These are phyloP conservation scores for Schizophyllum amplum DNA, from an alignment of 1,284 basidiomycete genomes.

Conservation along the genomic window DNA sequence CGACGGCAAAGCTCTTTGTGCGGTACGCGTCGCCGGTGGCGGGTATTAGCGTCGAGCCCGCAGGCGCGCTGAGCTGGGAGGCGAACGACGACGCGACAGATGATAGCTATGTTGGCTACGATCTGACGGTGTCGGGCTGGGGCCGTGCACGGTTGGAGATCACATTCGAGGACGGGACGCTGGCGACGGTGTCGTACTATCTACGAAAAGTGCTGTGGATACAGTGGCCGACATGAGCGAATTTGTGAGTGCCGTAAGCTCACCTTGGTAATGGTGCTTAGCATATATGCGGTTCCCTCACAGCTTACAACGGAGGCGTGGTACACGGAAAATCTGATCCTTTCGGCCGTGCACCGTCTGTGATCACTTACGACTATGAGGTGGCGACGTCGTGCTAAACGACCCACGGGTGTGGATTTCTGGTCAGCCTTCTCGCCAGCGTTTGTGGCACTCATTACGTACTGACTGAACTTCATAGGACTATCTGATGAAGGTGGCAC, in stretches of 20 bases:
- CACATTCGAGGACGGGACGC: conserved; percentile 40
- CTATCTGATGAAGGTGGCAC: conserved; percentile 48
- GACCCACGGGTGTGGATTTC: conserved; percentile 48
- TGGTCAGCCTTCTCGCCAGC: too few relatives aligned
- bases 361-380: conserved; percentile 48
- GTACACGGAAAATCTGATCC: conserved; percentile 45
- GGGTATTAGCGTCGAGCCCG: conserved; percentile 35
- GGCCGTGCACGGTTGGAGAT: conserved; percentile 43
- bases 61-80: conserved; percentile 40
- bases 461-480: too few relatives aligned
- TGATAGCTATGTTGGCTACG: conserved; percentile 39
- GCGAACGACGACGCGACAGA: conserved; percentile 35
- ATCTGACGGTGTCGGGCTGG: conserved; percentile 35
- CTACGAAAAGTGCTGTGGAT: conserved; percentile 39
- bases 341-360: conserved; percentile 45
- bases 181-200: conserved; percentile 50
- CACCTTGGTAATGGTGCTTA: too few relatives aligned
- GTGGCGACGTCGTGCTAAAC: conserved; percentile 40
- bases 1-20: conserved; percentile 44
- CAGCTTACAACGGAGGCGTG: conserved; percentile 39
- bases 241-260: conserved; percentile 27
- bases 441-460: too few relatives aligned
- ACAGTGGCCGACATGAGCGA: conserved; percentile 41
- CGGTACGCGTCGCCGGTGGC: conserved; percentile 33
- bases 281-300: too few relatives aligned